Evolutionary conservation across 331 rosid genomes (phyloP).

Genomic region (Acacia concinna): DNA sequence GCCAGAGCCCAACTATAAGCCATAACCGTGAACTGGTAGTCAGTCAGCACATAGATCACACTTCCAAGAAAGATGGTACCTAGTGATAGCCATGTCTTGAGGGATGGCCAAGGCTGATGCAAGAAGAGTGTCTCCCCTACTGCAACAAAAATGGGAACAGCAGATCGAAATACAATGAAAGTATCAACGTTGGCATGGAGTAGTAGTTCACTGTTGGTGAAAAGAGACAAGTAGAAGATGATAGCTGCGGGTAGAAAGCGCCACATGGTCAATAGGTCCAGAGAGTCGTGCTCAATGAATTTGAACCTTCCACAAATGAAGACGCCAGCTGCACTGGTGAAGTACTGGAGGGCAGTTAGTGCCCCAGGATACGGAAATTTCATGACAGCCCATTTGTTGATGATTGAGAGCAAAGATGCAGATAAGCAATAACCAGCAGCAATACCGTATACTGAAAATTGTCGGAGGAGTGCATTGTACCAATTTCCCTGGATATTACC

Average conservation of each 20-base stretch:
- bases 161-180: slow-evolving; percentile 76
- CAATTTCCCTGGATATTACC: slow-evolving; percentile 43
- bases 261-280: slow-evolving; percentile 73
- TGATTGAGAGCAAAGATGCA: slow-evolving; percentile 86
- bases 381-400: slow-evolving; percentile 92
- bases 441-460: slow-evolving; percentile 62
- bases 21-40: slow-evolving; percentile 77
- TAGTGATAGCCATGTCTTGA: slow-evolving; percentile 70
- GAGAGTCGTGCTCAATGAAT: slow-evolving; percentile 58
- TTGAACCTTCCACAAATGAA: slow-evolving; percentile 55
- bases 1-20: slow-evolving; percentile 84
- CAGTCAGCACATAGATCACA: slow-evolving; percentile 69
- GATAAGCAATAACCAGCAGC: slow-evolving; percentile 80
- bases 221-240: slow-evolving; percentile 76
- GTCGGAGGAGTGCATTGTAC: slow-evolving; percentile 45
- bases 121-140: slow-evolving; percentile 77
- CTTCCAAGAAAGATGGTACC: slow-evolving; percentile 75
- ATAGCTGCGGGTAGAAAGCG: slow-evolving; percentile 76
- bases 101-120: slow-evolving; percentile 76
- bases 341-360: slow-evolving; percentile 78
- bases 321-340: slow-evolving; percentile 78
- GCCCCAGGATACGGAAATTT: slow-evolving; percentile 92
- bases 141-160: slow-evolving; percentile 77
- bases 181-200: slow-evolving; percentile 92
- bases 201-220: slow-evolving; percentile 82